Conservation (phyloP, 306 rosid species). For the Quercus aquifolioides region DNA sequence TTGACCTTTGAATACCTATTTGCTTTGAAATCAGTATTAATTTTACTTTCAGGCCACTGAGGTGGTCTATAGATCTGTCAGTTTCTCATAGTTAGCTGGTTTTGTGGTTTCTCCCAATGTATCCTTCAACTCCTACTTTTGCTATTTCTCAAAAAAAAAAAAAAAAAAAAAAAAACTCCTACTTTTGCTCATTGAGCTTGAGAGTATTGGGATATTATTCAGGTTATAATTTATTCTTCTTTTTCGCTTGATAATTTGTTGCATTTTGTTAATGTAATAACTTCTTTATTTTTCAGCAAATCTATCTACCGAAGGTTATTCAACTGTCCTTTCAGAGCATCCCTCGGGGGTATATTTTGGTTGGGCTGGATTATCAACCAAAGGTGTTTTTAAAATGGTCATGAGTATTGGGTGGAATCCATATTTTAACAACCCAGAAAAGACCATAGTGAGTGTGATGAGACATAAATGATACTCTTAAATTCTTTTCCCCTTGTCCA, state of each 20-base stretch:
- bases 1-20: background rate
- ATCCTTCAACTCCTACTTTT: conserved; percentile 1
- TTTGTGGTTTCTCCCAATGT: conserved; percentile 21
- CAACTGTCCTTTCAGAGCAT: conserved; percentile 64
- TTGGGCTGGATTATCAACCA: conserved; percentile 72
- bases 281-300: conserved; percentile 58
- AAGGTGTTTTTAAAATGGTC: conserved; percentile 86
- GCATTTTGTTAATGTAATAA: background rate
- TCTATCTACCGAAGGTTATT: conserved; percentile 61
- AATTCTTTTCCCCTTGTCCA: conserved; percentile 8
- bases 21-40: background rate
- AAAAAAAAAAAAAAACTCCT: background rate
- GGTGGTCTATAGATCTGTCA: background rate
- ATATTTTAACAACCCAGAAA: conserved; percentile 78
- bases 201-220: background rate
- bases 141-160: background rate
- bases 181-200: background rate
- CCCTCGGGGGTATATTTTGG: conserved; percentile 94
- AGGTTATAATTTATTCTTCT: background rate
- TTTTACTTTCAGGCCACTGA: background rate
- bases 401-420: conserved; percentile 98
- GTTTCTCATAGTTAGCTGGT: background rate
- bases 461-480: conserved; percentile 1
- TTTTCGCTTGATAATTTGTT: conserved; percentile 1
- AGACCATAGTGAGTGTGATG: conserved; percentile 66